Percentiles rank a stretch among this genome's conserved stretches.
These are phyloP conservation scores for Sarocladiaceae sp. DNA, from an alignment of 2,329 filamentous ascomycete genomes.

Conservation along the genomic window DNA sequence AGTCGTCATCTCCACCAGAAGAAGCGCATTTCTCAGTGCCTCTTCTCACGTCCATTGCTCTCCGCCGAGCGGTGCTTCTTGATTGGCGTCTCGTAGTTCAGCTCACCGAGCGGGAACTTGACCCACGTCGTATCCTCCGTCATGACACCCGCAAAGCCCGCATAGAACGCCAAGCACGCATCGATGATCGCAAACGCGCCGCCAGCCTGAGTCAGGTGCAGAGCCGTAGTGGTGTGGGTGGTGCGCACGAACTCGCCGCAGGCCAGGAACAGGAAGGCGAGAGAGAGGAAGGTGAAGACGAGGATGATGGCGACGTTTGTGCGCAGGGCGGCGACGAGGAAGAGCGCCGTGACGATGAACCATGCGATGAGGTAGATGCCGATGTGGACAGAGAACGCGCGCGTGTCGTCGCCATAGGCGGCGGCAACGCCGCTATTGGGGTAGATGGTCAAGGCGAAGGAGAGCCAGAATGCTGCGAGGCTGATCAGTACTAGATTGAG, in stretches of 20 bases:
- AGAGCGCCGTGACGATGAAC: constrained; percentile 52
- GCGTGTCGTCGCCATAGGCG: constrained; percentile 30
- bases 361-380: constrained; percentile 54
- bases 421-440: constrained; percentile 43
- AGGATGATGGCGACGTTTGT: constrained; percentile 53
- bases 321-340: constrained; percentile 48
- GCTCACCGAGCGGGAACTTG: constrained; percentile 32
- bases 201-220: constrained; percentile 36
- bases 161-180: constrained; percentile 32
- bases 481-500: neutral
- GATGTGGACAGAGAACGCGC: constrained; percentile 41
- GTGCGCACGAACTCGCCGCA: constrained; percentile 47
- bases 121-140: constrained; percentile 33
- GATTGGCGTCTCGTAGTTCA: constrained; percentile 13
- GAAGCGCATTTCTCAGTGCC: neutral
- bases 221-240: constrained; percentile 28
- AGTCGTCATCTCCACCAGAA: too few species aligned
- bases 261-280: constrained; percentile 54
- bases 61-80: constrained; percentile 1
- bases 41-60: neutral
- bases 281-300: constrained; percentile 51
- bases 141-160: constrained; percentile 34
- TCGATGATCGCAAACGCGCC: constrained; percentile 31
- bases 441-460: constrained; percentile 50
- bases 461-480: constrained; percentile 50